Evolutionary conservation across 352 stramenopile species (phyloP).

Genomic region (Phytophthora litchii): DNA sequence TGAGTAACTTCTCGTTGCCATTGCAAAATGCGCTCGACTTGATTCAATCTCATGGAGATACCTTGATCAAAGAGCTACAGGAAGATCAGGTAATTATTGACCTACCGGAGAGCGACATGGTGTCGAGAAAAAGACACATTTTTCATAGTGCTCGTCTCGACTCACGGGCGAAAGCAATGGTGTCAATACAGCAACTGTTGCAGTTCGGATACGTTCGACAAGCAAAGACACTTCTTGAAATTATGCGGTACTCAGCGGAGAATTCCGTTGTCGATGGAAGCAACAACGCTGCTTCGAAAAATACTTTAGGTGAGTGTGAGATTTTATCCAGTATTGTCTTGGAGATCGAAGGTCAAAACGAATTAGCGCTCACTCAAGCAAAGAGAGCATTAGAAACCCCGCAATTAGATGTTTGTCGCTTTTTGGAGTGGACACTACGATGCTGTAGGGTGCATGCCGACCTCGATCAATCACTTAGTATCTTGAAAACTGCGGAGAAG

Average conservation of each 20-base stretch:
- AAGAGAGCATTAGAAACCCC: slow-evolving; percentile 22
- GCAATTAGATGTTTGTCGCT: slow-evolving; percentile 33
- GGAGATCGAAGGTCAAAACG: slow-evolving; percentile 42
- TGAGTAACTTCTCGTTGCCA: slow-evolving; percentile 43
- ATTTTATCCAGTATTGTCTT: slow-evolving; percentile 37
- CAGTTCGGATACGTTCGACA: slow-evolving; percentile 62
- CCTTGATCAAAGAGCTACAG: slow-evolving; percentile 56
- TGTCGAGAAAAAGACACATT: slow-evolving; percentile 24
- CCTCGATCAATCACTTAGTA: slow-evolving; percentile 11
- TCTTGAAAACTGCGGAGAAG: slow-evolving; percentile 31
- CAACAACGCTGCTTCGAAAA: slow-evolving; percentile 6
- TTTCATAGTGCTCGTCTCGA: slow-evolving; percentile 34
- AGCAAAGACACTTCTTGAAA: slow-evolving; percentile 58
- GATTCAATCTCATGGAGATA: slow-evolving; percentile 43
- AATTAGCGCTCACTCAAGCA: slow-evolving; percentile 26
- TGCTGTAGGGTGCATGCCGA: slow-evolving; percentile 32
- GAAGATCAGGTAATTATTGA: slow-evolving; percentile 9
- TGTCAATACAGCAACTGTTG: slow-evolving; percentile 43
- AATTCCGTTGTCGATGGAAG: slow-evolving; percentile 1
- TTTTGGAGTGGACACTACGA: slow-evolving; percentile 41
- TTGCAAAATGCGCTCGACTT: slow-evolving; percentile 63
- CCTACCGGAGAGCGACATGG: neutral
- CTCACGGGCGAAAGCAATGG: slow-evolving; percentile 34
- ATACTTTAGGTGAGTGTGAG: slow-evolving; percentile 18
- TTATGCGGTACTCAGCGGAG: slow-evolving; percentile 28